Evolutionary conservation across 345 rosid genomes (phyloP), one percentile per base, ranked within the genome.

Genomic region (Kernera saxatilis): DNA sequence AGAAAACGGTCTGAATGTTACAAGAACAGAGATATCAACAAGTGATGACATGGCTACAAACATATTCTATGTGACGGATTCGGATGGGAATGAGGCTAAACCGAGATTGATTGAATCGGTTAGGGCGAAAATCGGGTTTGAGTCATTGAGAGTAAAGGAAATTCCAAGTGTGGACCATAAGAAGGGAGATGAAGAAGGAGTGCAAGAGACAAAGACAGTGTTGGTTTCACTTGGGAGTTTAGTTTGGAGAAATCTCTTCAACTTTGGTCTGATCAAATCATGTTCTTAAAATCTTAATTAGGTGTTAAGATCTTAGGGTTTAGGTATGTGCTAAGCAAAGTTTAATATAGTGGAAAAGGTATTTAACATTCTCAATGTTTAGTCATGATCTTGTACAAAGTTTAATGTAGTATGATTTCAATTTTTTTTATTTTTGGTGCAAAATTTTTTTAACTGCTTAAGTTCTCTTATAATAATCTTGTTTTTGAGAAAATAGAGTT

Each of bases 11-110:
- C 85, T 93, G 4, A 88, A 88, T 36, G 90, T 90, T 64, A 93
- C 96, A 10, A 86, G 92, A 73, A 91, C 96, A 0, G 98, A 93
- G 76, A 75, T 93, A 55, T 87, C 93, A 7, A 93, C 97, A 0
- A 54, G 76, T 1, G 36, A 63, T 3, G 84, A 82, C 35, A 82
- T 60, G 70, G 92, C 88, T 11, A 19, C 56, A 15, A 88, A 93
- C 49, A 73, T 86, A 22, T 93, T 93, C 77, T 83, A 87, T 9
- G 91, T 90, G 39, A 88, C 98, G 0, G 96, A 90, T 69, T 89
- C 82, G 0, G 53, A 77, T 0, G 97, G 98, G 5, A 73, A 86
- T 23, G 82, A 78, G 2, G 83, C 86, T 0, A 93, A 87, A 44
- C 67, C 82, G 0, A 87, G 83, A 54, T 60, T 84, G 70, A 88